A percentile compares a stretch with the other conserved stretches of the same genome.
phyloP scores from a whole-genome alignment of 139 green algal genomes.

The Choricystis sp. region DNA sequence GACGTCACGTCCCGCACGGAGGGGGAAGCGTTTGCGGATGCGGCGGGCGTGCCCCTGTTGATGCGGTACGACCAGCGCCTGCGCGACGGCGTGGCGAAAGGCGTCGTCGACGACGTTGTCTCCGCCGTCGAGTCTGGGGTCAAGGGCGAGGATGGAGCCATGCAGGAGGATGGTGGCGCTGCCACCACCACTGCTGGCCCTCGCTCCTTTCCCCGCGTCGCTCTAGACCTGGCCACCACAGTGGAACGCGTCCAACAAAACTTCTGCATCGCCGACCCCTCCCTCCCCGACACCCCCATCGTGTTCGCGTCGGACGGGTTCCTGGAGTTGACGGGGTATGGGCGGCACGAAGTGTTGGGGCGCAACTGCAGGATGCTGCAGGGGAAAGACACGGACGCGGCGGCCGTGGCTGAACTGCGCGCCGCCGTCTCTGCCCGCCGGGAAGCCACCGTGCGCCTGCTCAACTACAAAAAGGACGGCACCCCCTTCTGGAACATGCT shows the following conservation, averaged over 20 bases:
- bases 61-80: slow-evolving; percentile 76
- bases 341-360: slow-evolving; percentile 84
- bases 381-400: slow-evolving; percentile 62
- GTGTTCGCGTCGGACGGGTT: slow-evolving; percentile 87
- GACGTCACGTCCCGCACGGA: slow-evolving; percentile 93
- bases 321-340: slow-evolving; percentile 83
- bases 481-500: slow-evolving; percentile 96
- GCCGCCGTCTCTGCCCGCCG: slow-evolving; percentile 45
- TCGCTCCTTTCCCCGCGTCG: slow-evolving; percentile 56
- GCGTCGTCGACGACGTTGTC: slow-evolving; percentile 66
- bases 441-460: slow-evolving; percentile 73
- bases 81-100: slow-evolving; percentile 53
- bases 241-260: slow-evolving; percentile 97
- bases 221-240: slow-evolving; percentile 89
- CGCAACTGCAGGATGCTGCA: slow-evolving; percentile 84
- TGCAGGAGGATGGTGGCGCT: background rate
- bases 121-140: slow-evolving; percentile 44
- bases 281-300: slow-evolving; percentile 92
- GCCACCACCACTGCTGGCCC: background rate
- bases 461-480: slow-evolving; percentile 87
- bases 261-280: slow-evolving; percentile 92
- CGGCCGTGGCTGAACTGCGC: slow-evolving; percentile 58
- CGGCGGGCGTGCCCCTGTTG: slow-evolving; percentile 42
- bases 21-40: slow-evolving; percentile 41
- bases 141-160: background rate